phyloP scores from a whole-genome alignment of 1,139 yeast species.

The Sugiyamaella neomexicana region DNA sequence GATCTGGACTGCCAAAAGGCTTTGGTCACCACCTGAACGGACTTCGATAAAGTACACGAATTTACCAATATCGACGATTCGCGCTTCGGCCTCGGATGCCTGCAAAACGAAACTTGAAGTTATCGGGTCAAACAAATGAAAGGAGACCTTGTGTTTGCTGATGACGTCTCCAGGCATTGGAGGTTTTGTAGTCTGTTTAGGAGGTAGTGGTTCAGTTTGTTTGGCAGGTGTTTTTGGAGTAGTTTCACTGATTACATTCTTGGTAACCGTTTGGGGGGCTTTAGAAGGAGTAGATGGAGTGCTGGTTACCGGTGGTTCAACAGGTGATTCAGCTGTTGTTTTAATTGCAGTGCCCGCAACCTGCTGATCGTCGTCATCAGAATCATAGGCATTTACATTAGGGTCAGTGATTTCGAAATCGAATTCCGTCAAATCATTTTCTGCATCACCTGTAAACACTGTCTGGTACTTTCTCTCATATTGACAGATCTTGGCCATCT shows the following conservation, averaged over 20 bases:
- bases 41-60: slow-evolving; percentile 55
- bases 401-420: slow-evolving; percentile 34
- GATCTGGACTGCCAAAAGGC: slow-evolving; percentile 48
- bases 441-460: slow-evolving; percentile 51
- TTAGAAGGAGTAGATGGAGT: slow-evolving; percentile 4
- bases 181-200: neutral
- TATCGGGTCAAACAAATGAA: slow-evolving; percentile 59
- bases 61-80: slow-evolving; percentile 45
- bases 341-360: neutral
- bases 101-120: slow-evolving; percentile 53
- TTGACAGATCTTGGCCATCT: slow-evolving; percentile 63
- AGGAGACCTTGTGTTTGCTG: slow-evolving; percentile 39
- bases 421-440: slow-evolving; percentile 58
- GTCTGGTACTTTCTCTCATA: slow-evolving; percentile 72
- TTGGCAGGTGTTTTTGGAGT: slow-evolving; percentile 22
- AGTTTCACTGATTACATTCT: too few relatives aligned
- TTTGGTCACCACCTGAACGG: slow-evolving; percentile 24
- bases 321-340: slow-evolving; percentile 3
- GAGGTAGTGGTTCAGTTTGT: slow-evolving; percentile 14
- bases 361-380: neutral
- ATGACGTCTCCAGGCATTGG: slow-evolving; percentile 15
- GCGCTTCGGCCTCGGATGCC: slow-evolving; percentile 40
- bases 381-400: neutral
- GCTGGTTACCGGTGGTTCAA: neutral
- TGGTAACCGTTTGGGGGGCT: neutral